These are phyloP conservation scores for Lachnellula suecica DNA, from an alignment of 2,329 filamentous ascomycete genomes.

Conservation along the genomic window DNA sequence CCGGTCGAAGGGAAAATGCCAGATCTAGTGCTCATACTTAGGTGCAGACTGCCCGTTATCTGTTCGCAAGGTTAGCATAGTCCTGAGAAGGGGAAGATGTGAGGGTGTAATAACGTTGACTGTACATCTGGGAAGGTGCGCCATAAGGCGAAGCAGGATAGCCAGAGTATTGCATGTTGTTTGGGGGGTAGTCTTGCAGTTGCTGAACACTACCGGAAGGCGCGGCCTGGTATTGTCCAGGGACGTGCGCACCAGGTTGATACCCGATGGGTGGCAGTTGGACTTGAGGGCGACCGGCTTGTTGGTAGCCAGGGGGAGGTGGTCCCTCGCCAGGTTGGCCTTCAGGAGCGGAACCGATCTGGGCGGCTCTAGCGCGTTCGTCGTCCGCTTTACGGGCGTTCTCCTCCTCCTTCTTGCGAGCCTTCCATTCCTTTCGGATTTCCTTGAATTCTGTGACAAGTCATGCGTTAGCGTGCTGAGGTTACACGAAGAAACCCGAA, in stretches of 20 bases:
- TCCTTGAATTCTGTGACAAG: conserved; percentile 85
- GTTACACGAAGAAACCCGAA: conserved; percentile 31
- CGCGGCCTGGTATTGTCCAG: conserved; percentile 61
- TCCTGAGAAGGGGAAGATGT: conserved; percentile 5
- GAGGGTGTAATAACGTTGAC: conserved; percentile 48
- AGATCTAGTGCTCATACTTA: conserved; percentile 35
- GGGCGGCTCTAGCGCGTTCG: conserved; percentile 69
- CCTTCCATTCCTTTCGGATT: conserved; percentile 98
- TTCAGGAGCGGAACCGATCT: conserved; percentile 46
- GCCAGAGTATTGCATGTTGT: conserved; percentile 44
- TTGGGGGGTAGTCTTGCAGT: conserved; percentile 54
- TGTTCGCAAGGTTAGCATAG: conserved; percentile 26
- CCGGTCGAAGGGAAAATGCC: conserved; percentile 8
- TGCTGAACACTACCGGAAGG: conserved; percentile 56
- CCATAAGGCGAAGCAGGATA: conserved; percentile 61
- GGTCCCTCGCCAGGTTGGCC: conserved; percentile 52
- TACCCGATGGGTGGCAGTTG: conserved; percentile 78
- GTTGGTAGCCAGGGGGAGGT: conserved; percentile 48
- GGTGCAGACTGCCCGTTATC: conserved; percentile 30
- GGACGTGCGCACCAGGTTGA: conserved; percentile 54
- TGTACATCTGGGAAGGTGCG: conserved; percentile 53
- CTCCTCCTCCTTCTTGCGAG: conserved; percentile 98
- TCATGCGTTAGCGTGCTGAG: conserved; percentile 26
- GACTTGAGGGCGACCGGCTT: conserved; percentile 52
- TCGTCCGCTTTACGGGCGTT: conserved; percentile 86